Evolutionary conservation across 148 eudicot genomes (phyloP), one percentile per base, ranked within the genome.

Genomic region (Rhododendron vialii): DNA sequence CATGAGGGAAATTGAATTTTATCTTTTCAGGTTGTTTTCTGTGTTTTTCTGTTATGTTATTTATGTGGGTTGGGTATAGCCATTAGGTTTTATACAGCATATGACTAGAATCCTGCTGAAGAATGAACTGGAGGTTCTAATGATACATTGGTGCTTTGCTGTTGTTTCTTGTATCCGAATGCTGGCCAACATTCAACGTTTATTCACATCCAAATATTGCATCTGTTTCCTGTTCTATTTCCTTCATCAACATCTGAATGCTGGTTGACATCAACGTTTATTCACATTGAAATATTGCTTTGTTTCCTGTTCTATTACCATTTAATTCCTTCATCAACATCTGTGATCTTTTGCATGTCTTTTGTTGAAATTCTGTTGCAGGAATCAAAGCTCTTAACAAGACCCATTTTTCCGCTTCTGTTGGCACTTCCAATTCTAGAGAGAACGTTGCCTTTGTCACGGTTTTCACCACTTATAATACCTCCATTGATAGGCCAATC

Each of bases 381-480:
- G 99, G 98, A 86, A 90, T 79, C 28, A 93, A 89, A 84, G 94
- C 98, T 84, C 90, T 97, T 86, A 95, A 92, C 89, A 93, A 86
- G 90, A 93, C 96, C 75, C 94, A 79, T 45, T 77, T 79, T 57
- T 76, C 91, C 84, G 67, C 87, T 50, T 83, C 87, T 47, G 85
- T 86, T 13, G 81, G 81, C 48, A 85, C 82, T 78, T 89, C 87
- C 22, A 92, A 78, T 28, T 84, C 84, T 67, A 91, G 90, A 78
- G 89, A 85, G 81, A 88, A 83, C 55, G 83, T 95, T 84, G 88
- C 90, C 69, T 89, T 97, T 88, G 98, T 95, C 82, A 94, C 98
- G 77, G 96, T 97, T 7, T 97, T 94, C 89, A 84, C 98, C 76
- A 85, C 88, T 61, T 97, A 97, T 81, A 92, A 92, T 73, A 82